Percentiles rank a stretch among this genome's conserved stretches.
phyloP scores from a whole-genome alignment of 495 filamentous ascomycete genomes.

The Astrothelium macrocarpum region DNA sequence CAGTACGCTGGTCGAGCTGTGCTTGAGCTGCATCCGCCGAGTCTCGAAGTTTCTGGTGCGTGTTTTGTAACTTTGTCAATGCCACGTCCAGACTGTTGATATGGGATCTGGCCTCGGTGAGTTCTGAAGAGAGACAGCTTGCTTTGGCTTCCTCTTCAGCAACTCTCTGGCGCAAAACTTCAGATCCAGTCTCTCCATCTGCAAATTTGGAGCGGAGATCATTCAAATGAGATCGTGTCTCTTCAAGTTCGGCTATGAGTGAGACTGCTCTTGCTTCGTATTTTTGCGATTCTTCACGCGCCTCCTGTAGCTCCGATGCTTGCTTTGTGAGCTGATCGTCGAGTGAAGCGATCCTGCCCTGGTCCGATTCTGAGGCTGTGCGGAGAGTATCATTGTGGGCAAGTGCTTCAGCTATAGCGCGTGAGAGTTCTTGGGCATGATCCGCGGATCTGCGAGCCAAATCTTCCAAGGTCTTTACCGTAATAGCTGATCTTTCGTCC shows the following conservation, averaged over 20 bases:
- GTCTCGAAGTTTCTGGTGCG: conserved; percentile 46
- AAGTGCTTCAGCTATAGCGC: conserved; percentile 30
- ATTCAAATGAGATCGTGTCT: conserved; percentile 55
- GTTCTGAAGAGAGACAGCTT: conserved; percentile 48
- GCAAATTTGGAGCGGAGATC: conserved; percentile 58
- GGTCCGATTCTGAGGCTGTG: conserved; percentile 21
- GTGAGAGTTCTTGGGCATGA: conserved; percentile 27
- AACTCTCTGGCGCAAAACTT: conserved; percentile 60
- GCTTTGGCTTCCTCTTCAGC: conserved; percentile 59
- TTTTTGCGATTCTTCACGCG: conserved; percentile 35
- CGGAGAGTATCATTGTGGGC: conserved; percentile 30
- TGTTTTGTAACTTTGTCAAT: conserved; percentile 38
- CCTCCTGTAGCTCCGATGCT: conserved; percentile 17
- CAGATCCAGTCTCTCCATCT: conserved; percentile 69
- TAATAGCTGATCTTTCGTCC: conserved; percentile 34
- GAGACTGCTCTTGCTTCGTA: conserved; percentile 44
- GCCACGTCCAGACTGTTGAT: conserved; percentile 60
- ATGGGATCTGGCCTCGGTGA: conserved; percentile 56
- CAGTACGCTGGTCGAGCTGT: conserved; percentile 53
- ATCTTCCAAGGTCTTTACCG: conserved; percentile 39
- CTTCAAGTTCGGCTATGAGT: conserved; percentile 54
- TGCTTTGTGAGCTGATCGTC: conserved; percentile 10
- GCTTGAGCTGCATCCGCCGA: conserved; percentile 35
- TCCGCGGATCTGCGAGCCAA: conserved; percentile 27
- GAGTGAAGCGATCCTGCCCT: conserved; percentile 18